Base-by-base conservation (phyloP, 352 stramenopile species). In the Phytopythium cucurbitacearum region DNA sequence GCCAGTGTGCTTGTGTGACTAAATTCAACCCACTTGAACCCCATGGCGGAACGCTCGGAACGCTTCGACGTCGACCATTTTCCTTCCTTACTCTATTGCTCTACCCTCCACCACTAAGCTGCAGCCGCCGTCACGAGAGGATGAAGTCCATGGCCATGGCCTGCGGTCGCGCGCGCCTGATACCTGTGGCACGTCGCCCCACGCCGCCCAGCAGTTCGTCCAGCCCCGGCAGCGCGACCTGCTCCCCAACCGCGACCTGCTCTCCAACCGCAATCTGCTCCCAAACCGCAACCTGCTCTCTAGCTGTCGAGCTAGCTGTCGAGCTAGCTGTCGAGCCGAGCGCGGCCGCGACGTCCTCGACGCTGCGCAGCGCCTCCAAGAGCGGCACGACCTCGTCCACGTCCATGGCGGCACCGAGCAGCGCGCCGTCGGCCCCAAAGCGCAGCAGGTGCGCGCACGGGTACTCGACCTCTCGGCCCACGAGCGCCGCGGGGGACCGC, bases 131-230 rank as follows among this genome's bases (percentile, higher is more conserved):
- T 38, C 32, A 54, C 34, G 65, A 71, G 28, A 75, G 43, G 34
- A 72, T 75, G 40, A 65, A 72, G 28, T 54, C 58, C 15, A 71
- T 53, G 10, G 54, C 46, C 66, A 75, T 75, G 21, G 55, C 50
- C 36, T 21, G 45, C 36, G 43, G 37, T 3, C 57, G 58, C 16
- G 10, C 38, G 44, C 32, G 13, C 28, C 44, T 28, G 44, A 28
- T 28, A 50, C 15, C 12, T 3, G 5, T 28, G 21, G 21, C 21
- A 28, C 34, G 35, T 44, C 12, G 40, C 40, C 12, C n/a, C 5
- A 44, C 40, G 40, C 10, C 4, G 5, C 5, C 40, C 5, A 44
- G 8, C 40, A 44, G 5, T 44, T 38, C 28, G 10, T 48, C 43
- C 21, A n/a, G 16, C 28, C 28, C 21, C 46, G 35, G 33, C 7